A percentile compares a stretch with the other conserved stretches of the same genome.
Evolutionary conservation across 805 yeast genomes (phyloP).

Genomic region (Limtongia smithiae): DNA sequence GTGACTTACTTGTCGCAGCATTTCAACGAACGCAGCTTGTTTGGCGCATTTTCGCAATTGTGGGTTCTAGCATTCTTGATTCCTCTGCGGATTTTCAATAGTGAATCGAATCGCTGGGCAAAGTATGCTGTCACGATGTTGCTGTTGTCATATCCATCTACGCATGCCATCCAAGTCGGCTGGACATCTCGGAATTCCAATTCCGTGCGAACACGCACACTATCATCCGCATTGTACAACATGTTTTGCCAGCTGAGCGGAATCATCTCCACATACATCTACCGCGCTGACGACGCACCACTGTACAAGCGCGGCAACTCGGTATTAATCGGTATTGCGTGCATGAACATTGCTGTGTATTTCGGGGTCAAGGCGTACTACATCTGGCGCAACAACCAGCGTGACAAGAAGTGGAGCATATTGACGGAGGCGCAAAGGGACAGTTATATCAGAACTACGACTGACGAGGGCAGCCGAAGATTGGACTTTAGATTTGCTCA

Average conservation of each 20-base stretch:
- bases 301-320: conserved; percentile 56
- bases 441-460: conserved; percentile 45
- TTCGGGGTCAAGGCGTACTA: conserved; percentile 38
- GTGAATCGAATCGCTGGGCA: conserved; percentile 24
- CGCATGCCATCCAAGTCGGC: conserved; percentile 54
- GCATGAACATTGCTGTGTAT: conserved; percentile 30
- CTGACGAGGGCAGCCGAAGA: conserved; percentile 56
- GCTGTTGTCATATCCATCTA: conserved; percentile 45
- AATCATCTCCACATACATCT: conserved; percentile 55
- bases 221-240: conserved; percentile 62
- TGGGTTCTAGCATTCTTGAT: conserved; percentile 22
- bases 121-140: conserved; percentile 29
- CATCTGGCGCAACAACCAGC: conserved; percentile 34
- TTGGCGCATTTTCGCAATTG: conserved; percentile 15
- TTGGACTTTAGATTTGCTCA: conserved; percentile 48
- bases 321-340: conserved; percentile 34
- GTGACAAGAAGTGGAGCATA: conserved; percentile 50
- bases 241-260: conserved; percentile 59
- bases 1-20: conserved; percentile 13
- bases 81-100: conserved; percentile 31
- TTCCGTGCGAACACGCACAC: conserved; percentile 60
- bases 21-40: conserved; percentile 12
- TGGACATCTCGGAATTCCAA: conserved; percentile 64
- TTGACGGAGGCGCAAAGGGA: conserved; percentile 50
- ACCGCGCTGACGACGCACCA: conserved; percentile 57